These are phyloP conservation scores for Boletellus deceptivus DNA, from an alignment of 1,284 basidiomycete species.

Conservation along the genomic window DNA sequence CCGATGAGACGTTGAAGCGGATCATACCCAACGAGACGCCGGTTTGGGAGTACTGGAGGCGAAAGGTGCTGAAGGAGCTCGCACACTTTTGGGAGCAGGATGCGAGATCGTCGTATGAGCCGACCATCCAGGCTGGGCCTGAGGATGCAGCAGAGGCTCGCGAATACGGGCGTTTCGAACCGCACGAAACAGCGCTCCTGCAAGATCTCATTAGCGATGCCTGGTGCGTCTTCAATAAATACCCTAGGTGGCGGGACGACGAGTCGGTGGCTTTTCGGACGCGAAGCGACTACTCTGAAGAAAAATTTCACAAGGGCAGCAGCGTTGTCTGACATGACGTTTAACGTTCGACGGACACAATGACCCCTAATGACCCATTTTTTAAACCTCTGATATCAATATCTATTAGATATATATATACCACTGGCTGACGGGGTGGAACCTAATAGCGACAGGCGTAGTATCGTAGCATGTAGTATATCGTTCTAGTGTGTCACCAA, in stretches of 20 bases:
- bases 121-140: slow-evolving; percentile 11
- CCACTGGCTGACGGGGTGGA: no score
- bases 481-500: no score
- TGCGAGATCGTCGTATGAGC: slow-evolving; percentile 6
- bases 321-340: no score
- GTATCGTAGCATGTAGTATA: no score
- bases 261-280: slow-evolving; percentile 2
- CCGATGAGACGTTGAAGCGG: slow-evolving; percentile 1
- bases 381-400: no score
- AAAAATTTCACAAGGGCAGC: slow-evolving; percentile 1
- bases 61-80: slow-evolving; percentile 20
- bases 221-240: slow-evolving; percentile 22
- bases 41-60: slow-evolving; percentile 28
- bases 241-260: slow-evolving; percentile 8
- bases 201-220: slow-evolving; percentile 24
- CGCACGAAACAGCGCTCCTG: slow-evolving; percentile 16
- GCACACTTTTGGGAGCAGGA: slow-evolving; percentile 10
- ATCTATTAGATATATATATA: no score
- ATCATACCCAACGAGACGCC: slow-evolving; percentile 29
- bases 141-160: slow-evolving; percentile 9
- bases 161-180: slow-evolving; percentile 8
- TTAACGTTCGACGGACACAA: no score
- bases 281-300: neutral
- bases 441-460: no score
- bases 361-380: no score